Conservation (phyloP, 495 filamentous ascomycete species). For the Trichodelitschia bisporula region DNA sequence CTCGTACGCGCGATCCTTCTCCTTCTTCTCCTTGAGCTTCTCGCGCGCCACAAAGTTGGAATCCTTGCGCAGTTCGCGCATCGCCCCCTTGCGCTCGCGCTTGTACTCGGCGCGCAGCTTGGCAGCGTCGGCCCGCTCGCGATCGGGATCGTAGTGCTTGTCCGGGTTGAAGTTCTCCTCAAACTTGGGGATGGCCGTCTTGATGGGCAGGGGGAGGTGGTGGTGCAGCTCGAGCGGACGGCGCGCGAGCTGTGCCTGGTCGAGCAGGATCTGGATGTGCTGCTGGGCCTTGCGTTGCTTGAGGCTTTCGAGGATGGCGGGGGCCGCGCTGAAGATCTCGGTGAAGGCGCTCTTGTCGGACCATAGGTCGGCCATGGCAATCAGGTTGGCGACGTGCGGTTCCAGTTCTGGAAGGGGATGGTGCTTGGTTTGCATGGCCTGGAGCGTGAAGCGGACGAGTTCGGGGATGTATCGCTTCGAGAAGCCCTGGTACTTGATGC, state of each 20-base stretch:
- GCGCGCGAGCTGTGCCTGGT: slow-evolving; percentile 32
- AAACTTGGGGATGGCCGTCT: slow-evolving; percentile 78
- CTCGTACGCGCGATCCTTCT: slow-evolving; percentile 62
- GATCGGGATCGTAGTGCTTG: slow-evolving; percentile 87
- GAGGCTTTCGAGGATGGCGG: slow-evolving; percentile 1
- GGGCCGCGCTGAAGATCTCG: slow-evolving; percentile 10
- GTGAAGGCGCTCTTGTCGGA: slow-evolving; percentile 10
- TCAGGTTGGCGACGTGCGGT: slow-evolving; percentile 8
- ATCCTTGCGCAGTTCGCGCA: slow-evolving; percentile 87
- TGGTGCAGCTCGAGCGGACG: slow-evolving; percentile 70
- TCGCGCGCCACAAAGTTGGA: slow-evolving; percentile 76
- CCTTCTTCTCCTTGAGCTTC: slow-evolving; percentile 75
- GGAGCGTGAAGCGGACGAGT: slow-evolving; percentile 56
- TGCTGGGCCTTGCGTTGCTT: background rate
- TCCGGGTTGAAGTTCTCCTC: slow-evolving; percentile 84
- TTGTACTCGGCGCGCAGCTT: slow-evolving; percentile 78
- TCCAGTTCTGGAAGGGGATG: slow-evolving; percentile 8
- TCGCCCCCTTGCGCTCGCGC: slow-evolving; percentile 80
- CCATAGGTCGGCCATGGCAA: slow-evolving; percentile 12
- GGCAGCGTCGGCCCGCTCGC: slow-evolving; percentile 54
- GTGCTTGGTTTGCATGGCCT: slow-evolving; percentile 2
- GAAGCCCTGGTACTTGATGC: slow-evolving; percentile 51
- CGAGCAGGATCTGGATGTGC: slow-evolving; percentile 19
- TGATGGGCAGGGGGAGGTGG: slow-evolving; percentile 73
- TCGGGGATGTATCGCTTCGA: slow-evolving; percentile 79